Evolutionary conservation across 176 grass and related monocot genomes (phyloP), one percentile per base, ranked within the genome.

Genomic region (Dendrocalamus sinicus): DNA sequence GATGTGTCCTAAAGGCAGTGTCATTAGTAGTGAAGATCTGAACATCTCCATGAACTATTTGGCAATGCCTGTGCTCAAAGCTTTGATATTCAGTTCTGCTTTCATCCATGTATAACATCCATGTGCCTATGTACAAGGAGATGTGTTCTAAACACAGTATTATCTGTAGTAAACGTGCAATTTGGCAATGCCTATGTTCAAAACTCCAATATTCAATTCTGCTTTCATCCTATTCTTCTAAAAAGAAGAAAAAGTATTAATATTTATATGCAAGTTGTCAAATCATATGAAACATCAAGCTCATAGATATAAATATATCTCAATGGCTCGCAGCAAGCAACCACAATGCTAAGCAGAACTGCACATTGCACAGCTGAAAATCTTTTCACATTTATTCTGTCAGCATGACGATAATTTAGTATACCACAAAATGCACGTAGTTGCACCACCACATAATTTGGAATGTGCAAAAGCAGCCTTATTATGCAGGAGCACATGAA

Each of bases 41-140:
- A 69, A 81, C 79, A 81, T 81, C 30, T 68, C 20, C 46, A 70
- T 70, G 23, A 28, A 12, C 53, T 30, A 39, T 47, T 28, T 67
- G 12, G 39, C 8, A 77, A 68, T 70, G 58, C 20, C 13, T 77
- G 12, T 76, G 48, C 77, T 66, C 41, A 44, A 69, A 59, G 77
- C 43, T 66, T 66, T 65, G 48, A 73, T 66, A 75, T 82, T 50
- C 40, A 24, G 26, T 52, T 47, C 30, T 67, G 13, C 71, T 68
- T 43, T 54, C 30, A 81, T 55, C 20, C 79, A 23, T 5, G 12
- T 35, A 47, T 57, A 70, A 57, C 67, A 82, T 70, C 35, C 54
- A 69, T 82, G 59, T 57, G 67, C 37, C 46, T 40, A 81, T 81
- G 24, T 55, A 81, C 12, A 81, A 70, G 46, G 23, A 73, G 46